These are phyloP conservation scores for Peronospora farinosa DNA, from an alignment of 352 stramenopile genomes.

Conservation along the genomic window DNA sequence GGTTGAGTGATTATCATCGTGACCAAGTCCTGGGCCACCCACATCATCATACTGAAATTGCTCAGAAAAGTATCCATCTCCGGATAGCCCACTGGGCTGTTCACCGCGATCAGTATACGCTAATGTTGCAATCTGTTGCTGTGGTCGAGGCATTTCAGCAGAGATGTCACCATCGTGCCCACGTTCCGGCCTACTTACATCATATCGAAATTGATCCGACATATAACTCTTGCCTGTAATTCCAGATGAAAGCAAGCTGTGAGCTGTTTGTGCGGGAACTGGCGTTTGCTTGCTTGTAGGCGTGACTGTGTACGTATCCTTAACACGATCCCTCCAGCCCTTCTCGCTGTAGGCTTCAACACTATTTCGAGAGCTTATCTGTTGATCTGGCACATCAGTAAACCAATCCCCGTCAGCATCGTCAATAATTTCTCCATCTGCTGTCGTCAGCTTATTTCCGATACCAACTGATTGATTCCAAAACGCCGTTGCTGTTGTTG, in stretches of 20 bases:
- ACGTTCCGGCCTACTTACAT: constrained; percentile 18
- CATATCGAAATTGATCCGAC: constrained; percentile 34
- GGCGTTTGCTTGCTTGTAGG: constrained; percentile 10
- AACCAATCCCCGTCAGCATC: constrained; percentile 57
- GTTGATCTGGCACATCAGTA: constrained; percentile 30
- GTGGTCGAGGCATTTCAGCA: constrained; percentile 19
- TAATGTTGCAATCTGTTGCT: constrained; percentile 4
- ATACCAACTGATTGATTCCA: not conserved
- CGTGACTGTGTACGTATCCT: constrained; percentile 24
- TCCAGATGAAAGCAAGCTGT: constrained; percentile 13
- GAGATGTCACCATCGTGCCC: constrained; percentile 23
- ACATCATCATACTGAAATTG: constrained; percentile 30
- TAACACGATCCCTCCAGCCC: constrained; percentile 28
- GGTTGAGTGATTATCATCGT: constrained; percentile 20
- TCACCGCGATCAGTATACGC: constrained; percentile 6
- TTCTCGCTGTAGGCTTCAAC: constrained; percentile 14
- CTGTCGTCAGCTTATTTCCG: constrained; percentile 8
- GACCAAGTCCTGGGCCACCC: constrained; percentile 19
- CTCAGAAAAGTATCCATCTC: constrained; percentile 26
- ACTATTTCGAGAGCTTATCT: constrained; percentile 5
- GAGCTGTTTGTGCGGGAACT: constrained; percentile 6
- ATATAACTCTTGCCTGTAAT: constrained; percentile 31
- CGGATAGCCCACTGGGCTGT: constrained; percentile 10
- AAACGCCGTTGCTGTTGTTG: not conserved
- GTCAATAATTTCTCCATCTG: constrained; percentile 35